Percentiles rank a stretch among this genome's conserved stretches.
Evolutionary conservation across 305 asterid genomes (phyloP).

Genomic region (Fraxinus platypoda): DNA sequence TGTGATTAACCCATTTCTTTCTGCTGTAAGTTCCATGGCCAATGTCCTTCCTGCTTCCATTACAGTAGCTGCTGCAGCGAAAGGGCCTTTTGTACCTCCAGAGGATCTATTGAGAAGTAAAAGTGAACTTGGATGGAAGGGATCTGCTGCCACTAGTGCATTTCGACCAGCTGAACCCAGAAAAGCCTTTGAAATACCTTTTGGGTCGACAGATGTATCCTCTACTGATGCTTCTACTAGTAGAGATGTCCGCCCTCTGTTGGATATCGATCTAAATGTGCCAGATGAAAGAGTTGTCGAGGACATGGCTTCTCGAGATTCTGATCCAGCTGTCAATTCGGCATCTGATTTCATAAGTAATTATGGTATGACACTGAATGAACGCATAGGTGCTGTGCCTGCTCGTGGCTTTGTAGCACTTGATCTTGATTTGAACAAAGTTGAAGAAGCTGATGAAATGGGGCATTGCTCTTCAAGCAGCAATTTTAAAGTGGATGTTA

Average conservation of each 20-base stretch:
- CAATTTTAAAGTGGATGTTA: slow-evolving; percentile 18
- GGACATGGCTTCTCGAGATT: slow-evolving; percentile 50
- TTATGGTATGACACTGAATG: slow-evolving; percentile 23
- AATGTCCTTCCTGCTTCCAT: slow-evolving; percentile 42
- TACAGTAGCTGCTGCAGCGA: slow-evolving; percentile 64
- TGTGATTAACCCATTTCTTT: slow-evolving; percentile 26
- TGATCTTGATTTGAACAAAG: slow-evolving; percentile 48
- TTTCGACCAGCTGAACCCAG: slow-evolving; percentile 79
- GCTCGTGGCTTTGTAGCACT: slow-evolving; percentile 36
- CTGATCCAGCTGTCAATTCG: slow-evolving; percentile 31
- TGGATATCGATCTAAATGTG: slow-evolving; percentile 71
- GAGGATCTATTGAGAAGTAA: slow-evolving; percentile 59
- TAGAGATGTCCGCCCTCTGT: slow-evolving; percentile 41
- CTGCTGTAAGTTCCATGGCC: slow-evolving; percentile 32
- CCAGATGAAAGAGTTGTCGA: slow-evolving; percentile 65
- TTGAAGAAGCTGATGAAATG: slow-evolving; percentile 36
- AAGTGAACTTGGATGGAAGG: slow-evolving; percentile 73
- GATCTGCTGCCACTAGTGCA: slow-evolving; percentile 78
- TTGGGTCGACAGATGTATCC: slow-evolving; percentile 25
- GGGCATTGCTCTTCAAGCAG: slow-evolving; percentile 29
- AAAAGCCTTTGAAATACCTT: slow-evolving; percentile 36
- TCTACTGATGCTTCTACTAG: slow-evolving; percentile 38
- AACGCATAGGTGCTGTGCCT: slow-evolving; percentile 24
- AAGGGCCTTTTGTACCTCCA: slow-evolving; percentile 63
- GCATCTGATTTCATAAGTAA: slow-evolving; percentile 20